phyloP scores from a whole-genome alignment of 1,284 basidiomycete species.

The Tilletia indica region DNA sequence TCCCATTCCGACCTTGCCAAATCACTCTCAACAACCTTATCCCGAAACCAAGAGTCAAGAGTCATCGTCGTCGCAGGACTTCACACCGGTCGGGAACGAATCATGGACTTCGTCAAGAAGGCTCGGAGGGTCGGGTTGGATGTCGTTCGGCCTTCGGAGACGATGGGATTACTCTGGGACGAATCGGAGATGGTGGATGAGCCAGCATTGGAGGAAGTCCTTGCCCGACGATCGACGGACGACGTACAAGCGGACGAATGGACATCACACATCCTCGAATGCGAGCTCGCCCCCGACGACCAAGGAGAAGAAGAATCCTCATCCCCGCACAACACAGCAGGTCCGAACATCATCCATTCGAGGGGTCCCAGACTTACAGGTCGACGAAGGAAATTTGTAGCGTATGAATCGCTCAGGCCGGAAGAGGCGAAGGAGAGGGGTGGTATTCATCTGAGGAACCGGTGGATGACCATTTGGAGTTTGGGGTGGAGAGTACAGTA shows the following conservation, averaged over 20 bases:
- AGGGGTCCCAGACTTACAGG: conserved; percentile 24
- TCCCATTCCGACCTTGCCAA: conserved; percentile 47
- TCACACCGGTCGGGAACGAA: conserved; percentile 48
- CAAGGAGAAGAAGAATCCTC: conserved; percentile 12
- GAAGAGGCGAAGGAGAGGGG: conserved; percentile 28
- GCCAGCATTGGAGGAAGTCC: conserved; percentile 28
- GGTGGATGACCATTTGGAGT: conserved; percentile 34
- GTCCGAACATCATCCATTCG: not conserved
- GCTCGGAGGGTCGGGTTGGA: conserved; percentile 33
- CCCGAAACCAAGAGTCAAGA: conserved; percentile 25
- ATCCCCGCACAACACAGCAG: not conserved
- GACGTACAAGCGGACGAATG: not conserved
- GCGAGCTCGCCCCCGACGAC: conserved; percentile 7
- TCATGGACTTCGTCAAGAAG: conserved; percentile 42
- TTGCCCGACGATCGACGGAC: not conserved
- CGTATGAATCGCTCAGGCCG: not conserved
- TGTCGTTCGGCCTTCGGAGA: conserved; percentile 21
- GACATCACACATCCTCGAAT: conserved; percentile 9
- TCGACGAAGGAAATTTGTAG: conserved; percentile 24
- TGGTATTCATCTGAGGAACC: conserved; percentile 30
- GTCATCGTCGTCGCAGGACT: conserved; percentile 50
- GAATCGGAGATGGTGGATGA: conserved; percentile 35
- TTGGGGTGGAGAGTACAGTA: not conserved
- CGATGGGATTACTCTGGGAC: conserved; percentile 25
- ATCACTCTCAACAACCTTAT: conserved; percentile 32